Percentiles rank a stretch among this genome's conserved stretches.
These are phyloP conservation scores for Boletus sp. DNA, from an alignment of 1,284 basidiomycete species.

Conservation along the genomic window DNA sequence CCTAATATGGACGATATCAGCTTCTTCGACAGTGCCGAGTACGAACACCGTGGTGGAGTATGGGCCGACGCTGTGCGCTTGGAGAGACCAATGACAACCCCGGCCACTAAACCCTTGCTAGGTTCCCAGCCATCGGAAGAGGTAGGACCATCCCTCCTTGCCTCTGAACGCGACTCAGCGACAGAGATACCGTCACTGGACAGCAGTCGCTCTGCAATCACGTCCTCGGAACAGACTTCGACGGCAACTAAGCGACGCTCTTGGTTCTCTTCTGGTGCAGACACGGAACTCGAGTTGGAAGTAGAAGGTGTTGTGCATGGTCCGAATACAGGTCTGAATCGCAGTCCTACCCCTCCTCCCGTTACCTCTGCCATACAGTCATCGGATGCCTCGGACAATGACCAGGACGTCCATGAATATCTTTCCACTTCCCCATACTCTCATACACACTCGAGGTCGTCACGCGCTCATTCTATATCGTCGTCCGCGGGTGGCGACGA, in stretches of 20 bases:
- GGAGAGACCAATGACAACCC: constrained; percentile 37
- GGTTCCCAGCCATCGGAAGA: constrained; percentile 25
- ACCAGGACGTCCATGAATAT: constrained; percentile 23
- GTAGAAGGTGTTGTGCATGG: constrained; percentile 28
- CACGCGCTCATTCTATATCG: constrained; percentile 35
- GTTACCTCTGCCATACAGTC: constrained; percentile 30
- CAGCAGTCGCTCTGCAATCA: constrained; percentile 19
- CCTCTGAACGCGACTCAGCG: constrained; percentile 37
- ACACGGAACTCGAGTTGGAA: constrained; percentile 29
- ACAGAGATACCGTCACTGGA: constrained; percentile 19
- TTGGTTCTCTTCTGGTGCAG: constrained; percentile 40
- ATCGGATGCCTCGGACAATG: constrained; percentile 24
- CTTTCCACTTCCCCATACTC: constrained; percentile 32
- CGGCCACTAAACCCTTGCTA: constrained; percentile 2
- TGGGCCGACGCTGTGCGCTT: constrained; percentile 78
- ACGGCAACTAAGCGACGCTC: constrained; percentile 41
- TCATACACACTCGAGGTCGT: constrained; percentile 28
- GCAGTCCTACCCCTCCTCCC: constrained; percentile 34
- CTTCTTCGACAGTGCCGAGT: constrained; percentile 83
- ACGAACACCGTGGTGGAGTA: constrained; percentile 83
- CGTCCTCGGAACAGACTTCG: constrained; percentile 18
- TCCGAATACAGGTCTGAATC: constrained; percentile 11
- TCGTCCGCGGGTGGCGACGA: constrained; percentile 39
- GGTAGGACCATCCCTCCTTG: constrained; percentile 24
- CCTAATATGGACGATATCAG: constrained; percentile 99